These are phyloP conservation scores for Sherardia arvensis DNA, from an alignment of 257 asterid genomes.

Conservation along the genomic window DNA sequence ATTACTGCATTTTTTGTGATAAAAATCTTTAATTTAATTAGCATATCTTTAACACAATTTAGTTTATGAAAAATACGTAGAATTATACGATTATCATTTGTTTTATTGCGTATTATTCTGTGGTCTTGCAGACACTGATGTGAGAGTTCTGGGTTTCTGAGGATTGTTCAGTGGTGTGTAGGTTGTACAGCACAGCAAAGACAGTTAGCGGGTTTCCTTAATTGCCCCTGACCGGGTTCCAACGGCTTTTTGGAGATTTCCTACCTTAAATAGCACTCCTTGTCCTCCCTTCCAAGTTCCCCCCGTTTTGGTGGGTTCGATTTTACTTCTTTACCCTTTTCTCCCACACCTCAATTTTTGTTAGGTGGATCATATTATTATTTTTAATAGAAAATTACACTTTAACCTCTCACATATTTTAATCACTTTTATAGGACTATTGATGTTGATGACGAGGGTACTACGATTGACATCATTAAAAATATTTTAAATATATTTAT, in stretches of 20 bases:
- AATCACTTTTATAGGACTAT: too few relatives aligned
- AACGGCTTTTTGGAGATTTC: slow-evolving; percentile 34
- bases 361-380: background rate
- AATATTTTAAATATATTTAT: too few relatives aligned
- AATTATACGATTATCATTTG: too few relatives aligned
- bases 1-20: too few relatives aligned
- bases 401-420: too few relatives aligned
- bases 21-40: too few relatives aligned
- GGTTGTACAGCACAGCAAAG: slow-evolving; percentile 15
- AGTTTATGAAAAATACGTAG: too few relatives aligned
- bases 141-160: background rate
- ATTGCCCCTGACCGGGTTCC: slow-evolving; percentile 24
- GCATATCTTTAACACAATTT: too few relatives aligned
- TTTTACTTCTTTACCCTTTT: slow-evolving; percentile 20
- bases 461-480: too few relatives aligned
- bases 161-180: background rate
- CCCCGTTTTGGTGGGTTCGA: slow-evolving; percentile 6
- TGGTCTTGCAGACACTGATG: background rate
- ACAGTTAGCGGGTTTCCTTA: slow-evolving; percentile 30
- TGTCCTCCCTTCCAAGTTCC: background rate
- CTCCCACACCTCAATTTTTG: slow-evolving; percentile 6
- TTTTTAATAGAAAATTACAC: too few relatives aligned
- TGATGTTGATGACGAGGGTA: too few relatives aligned
- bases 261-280: slow-evolving; percentile 24
- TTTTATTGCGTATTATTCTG: slow-evolving; percentile 8